Evolutionary conservation across 2,329 filamentous ascomycete species (phyloP).

Genomic region (Calonectria honghensis): DNA sequence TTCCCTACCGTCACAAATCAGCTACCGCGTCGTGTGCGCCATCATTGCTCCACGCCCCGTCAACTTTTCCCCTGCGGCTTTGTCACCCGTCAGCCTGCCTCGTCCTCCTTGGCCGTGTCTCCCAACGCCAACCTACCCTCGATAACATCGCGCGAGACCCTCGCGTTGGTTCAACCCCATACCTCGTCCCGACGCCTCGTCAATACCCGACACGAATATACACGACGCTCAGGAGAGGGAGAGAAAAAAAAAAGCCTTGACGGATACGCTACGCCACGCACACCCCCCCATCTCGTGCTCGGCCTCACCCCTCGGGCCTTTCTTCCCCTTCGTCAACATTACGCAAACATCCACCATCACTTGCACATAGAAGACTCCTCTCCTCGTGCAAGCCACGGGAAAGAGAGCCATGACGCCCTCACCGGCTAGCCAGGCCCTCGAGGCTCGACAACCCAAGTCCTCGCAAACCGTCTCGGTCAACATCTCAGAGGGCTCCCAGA

Average conservation of each 20-base stretch:
- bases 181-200: constrained; percentile 2
- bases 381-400: constrained; percentile 44
- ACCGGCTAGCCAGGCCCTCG: constrained; percentile 61
- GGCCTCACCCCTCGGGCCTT: constrained; percentile 10
- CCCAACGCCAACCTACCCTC: constrained; percentile 26
- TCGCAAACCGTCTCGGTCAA: constrained; percentile 68
- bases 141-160: constrained; percentile 29
- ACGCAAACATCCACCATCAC: constrained; percentile 26
- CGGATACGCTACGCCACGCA: constrained; percentile 5
- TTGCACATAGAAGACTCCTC: constrained; percentile 26
- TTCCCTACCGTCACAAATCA: constrained; percentile 23
- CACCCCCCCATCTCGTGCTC: background rate
- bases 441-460: constrained; percentile 59
- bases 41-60: constrained; percentile 17
- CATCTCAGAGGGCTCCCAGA: constrained; percentile 64
- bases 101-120: constrained; percentile 24
- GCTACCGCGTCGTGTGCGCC: constrained; percentile 29
- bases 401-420: constrained; percentile 62
- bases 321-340: constrained; percentile 20
- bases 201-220: constrained; percentile 8
- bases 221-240: background rate
- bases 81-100: constrained; percentile 38
- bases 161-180: background rate
- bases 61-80: constrained; percentile 14
- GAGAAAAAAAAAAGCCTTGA: constrained; percentile 15